phyloP scores from a whole-genome alignment of 2,329 filamentous ascomycete genomes.

The Paramyrothecium sp. region DNA sequence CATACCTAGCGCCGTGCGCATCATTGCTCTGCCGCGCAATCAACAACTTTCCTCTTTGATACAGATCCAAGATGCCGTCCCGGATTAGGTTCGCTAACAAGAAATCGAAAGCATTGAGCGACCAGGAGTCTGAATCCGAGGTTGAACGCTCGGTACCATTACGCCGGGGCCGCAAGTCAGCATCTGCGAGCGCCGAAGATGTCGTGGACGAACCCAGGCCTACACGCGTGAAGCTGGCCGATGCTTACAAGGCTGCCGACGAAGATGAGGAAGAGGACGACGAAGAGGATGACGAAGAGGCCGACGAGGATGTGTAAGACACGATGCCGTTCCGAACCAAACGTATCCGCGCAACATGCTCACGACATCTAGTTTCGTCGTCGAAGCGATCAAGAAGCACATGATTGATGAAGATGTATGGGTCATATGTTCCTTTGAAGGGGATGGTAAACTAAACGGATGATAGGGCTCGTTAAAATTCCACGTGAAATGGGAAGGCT shows the following conservation, averaged over 20 bases:
- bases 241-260: constrained; percentile 22
- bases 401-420: constrained; percentile 55
- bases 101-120: constrained; percentile 34
- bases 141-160: constrained; percentile 20
- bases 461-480: constrained; percentile 55
- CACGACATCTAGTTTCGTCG: constrained; percentile 57
- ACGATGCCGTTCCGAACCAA: constrained; percentile 20
- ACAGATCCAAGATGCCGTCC: constrained; percentile 9
- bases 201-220: constrained; percentile 8
- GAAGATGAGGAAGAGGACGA: constrained; percentile 31
- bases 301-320: constrained; percentile 43
- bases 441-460: constrained; percentile 4
- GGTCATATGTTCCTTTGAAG: too few relatives aligned
- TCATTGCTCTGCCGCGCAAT: constrained; percentile 2
- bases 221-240: constrained; percentile 1
- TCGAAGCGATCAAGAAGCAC: constrained; percentile 72
- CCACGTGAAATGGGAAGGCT: constrained; percentile 81
- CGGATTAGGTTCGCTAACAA: constrained; percentile 14
- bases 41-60: constrained; percentile 1
- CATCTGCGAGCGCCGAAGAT: constrained; percentile 12
- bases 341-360: constrained; percentile 11
- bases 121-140: constrained; percentile 32
- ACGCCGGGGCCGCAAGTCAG: constrained; percentile 21
- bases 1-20: too few relatives aligned
- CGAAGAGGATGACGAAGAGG: constrained; percentile 33